These are phyloP conservation scores for Taiwanofungus camphoratus DNA, from an alignment of 1,284 basidiomycete species.

Conservation along the genomic window DNA sequence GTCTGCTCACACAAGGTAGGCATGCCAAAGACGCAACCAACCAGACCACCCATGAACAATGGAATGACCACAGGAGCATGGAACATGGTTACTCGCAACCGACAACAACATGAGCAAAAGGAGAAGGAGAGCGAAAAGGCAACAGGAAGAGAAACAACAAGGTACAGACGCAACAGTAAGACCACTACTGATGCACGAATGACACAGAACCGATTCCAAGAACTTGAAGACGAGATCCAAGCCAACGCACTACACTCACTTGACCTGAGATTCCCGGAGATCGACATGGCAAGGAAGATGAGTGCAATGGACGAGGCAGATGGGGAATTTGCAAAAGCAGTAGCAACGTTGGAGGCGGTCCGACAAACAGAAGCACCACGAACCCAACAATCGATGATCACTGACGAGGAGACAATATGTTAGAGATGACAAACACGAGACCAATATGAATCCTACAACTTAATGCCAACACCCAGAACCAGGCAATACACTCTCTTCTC, in stretches of 20 bases:
- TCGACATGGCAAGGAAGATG: neutral
- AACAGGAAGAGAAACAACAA: too few species aligned
- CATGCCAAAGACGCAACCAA: neutral
- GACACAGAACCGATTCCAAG: neutral
- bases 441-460: slow-evolving; percentile 2
- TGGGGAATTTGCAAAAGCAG: neutral
- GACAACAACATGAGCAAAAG: neutral
- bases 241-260: neutral
- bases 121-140: too few species aligned
- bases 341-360: neutral
- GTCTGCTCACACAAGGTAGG: neutral
- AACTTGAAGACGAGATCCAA: neutral
- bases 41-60: neutral
- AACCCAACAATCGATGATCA: neutral
- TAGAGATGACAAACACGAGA: neutral
- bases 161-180: neutral
- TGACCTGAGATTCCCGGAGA: neutral
- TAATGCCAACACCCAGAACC: slow-evolving; percentile 1
- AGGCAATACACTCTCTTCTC: neutral
- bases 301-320: neutral
- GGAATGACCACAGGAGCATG: neutral
- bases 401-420: neutral
- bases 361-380: neutral
- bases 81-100: neutral
- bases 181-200: neutral